A percentile compares a stretch with the other conserved stretches of the same genome.
These are phyloP conservation scores for Pseudohalonectria lignicola DNA, from an alignment of 2,329 filamentous ascomycete species.

Conservation along the genomic window DNA sequence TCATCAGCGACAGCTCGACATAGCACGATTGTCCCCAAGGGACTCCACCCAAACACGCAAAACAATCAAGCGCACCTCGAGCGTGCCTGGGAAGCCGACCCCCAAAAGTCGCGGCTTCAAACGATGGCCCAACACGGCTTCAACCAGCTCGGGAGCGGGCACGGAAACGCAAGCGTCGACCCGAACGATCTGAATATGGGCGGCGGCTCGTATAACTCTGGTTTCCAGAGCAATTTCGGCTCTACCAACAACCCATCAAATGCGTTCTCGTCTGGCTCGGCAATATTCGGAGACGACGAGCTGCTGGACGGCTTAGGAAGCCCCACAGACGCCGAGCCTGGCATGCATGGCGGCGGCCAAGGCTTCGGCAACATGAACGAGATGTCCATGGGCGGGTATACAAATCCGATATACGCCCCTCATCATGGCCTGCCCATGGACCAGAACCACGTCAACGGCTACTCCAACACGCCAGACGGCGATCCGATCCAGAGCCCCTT, in stretches of 20 bases:
- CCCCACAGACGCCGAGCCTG: slow-evolving; percentile 38
- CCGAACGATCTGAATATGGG: slow-evolving; percentile 74
- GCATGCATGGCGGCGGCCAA: slow-evolving; percentile 41
- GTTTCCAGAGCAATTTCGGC: slow-evolving; percentile 51
- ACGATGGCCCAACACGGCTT: slow-evolving; percentile 46
- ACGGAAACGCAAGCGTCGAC: slow-evolving; percentile 56
- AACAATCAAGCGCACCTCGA: too few relatives aligned
- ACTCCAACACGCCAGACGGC: slow-evolving; percentile 84
- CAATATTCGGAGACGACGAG: slow-evolving; percentile 80
- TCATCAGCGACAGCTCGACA: too few relatives aligned
- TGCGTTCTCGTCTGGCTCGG: slow-evolving; percentile 67
- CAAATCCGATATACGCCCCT: slow-evolving; percentile 37
- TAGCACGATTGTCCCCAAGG: too few relatives aligned
- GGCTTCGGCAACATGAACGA: slow-evolving; percentile 45
- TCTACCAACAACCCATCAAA: slow-evolving; percentile 47
- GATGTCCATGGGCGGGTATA: slow-evolving; percentile 42
- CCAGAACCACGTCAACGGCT: slow-evolving; percentile 63
- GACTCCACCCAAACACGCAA: too few relatives aligned
- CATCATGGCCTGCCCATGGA: slow-evolving; percentile 56
- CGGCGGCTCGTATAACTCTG: slow-evolving; percentile 45
- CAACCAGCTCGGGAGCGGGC: slow-evolving; percentile 41
- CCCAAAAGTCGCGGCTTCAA: too few relatives aligned
- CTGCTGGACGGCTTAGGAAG: slow-evolving; percentile 62
- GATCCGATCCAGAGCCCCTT: slow-evolving; percentile 89
- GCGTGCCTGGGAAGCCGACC: too few relatives aligned